Conservation (phyloP, 2,329 filamentous ascomycete species). For the Nothophoma quercina region DNA sequence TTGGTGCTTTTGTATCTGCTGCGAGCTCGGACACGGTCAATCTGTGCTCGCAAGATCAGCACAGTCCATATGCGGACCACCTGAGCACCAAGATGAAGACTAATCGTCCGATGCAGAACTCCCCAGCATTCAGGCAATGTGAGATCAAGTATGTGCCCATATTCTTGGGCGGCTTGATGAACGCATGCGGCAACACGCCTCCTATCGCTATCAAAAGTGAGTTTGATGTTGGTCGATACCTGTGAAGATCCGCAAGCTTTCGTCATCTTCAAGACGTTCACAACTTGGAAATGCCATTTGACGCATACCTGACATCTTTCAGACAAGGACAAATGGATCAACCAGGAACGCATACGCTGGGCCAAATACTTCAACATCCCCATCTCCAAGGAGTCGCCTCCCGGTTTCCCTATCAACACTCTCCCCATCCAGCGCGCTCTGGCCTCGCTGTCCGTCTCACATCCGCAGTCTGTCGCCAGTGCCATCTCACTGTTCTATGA, state of each 20-base stretch:
- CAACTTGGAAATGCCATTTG: no score
- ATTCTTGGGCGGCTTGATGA: slow-evolving; percentile 67
- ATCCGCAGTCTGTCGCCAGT: slow-evolving; percentile 52
- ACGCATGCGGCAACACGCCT: slow-evolving; percentile 61
- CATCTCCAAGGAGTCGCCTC: slow-evolving; percentile 54
- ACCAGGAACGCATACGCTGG: slow-evolving; percentile 62
- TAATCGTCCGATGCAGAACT: slow-evolving; percentile 53
- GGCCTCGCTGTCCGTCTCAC: slow-evolving; percentile 54
- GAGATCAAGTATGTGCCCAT: slow-evolving; percentile 66
- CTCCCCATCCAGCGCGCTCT: slow-evolving; percentile 62
- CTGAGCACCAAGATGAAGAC: no score
- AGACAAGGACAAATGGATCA: slow-evolving; percentile 69
- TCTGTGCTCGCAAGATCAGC: neutral
- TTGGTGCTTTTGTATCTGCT: no score
- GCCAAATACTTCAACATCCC: slow-evolving; percentile 62
- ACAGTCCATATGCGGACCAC: no score
- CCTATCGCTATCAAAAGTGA: slow-evolving; percentile 65
- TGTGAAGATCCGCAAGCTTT: no score
- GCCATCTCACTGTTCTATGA: slow-evolving; percentile 59
- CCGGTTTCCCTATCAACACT: slow-evolving; percentile 63
- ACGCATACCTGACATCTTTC: slow-evolving; percentile 18
- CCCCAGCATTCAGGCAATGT: slow-evolving; percentile 62
- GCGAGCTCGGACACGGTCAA: neutral
- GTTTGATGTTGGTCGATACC: slow-evolving; percentile 13
- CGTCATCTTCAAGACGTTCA: no score